Percentiles rank a stretch among this genome's conserved stretches.
Evolutionary conservation across 2,329 filamentous ascomycete species (phyloP).

Genomic region (Xylariaceae sp.): DNA sequence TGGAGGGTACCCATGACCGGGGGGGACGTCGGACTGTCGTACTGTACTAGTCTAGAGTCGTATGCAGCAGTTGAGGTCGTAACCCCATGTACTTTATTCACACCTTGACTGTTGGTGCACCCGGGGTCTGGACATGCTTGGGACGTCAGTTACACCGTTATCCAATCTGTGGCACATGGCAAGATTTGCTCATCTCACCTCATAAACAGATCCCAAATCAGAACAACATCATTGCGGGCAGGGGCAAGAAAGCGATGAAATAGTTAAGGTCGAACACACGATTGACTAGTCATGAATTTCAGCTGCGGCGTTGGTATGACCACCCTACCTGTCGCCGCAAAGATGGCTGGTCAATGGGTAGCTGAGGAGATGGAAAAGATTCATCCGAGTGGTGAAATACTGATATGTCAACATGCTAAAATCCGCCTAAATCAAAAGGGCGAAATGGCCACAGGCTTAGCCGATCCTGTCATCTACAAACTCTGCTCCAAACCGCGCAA

Average conservation of each 20-base stretch:
- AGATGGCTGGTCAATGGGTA: background rate
- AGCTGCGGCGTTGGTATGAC: slow-evolving; percentile 1
- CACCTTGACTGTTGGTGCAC: slow-evolving; percentile 16
- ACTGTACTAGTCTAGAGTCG: slow-evolving; percentile 4
- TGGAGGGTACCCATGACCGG: background rate
- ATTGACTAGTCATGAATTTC: background rate
- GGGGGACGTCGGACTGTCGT: slow-evolving; percentile 8
- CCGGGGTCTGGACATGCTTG: slow-evolving; percentile 24
- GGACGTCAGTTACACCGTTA: slow-evolving; percentile 30
- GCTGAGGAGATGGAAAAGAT: background rate
- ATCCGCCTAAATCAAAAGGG: no score
- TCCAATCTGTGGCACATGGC: slow-evolving; percentile 33
- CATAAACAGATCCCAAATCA: slow-evolving; percentile 29
- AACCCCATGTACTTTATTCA: slow-evolving; percentile 11
- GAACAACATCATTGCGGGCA: slow-evolving; percentile 20
- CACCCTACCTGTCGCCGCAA: slow-evolving; percentile 4
- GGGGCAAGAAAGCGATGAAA: background rate
- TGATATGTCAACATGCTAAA: no score
- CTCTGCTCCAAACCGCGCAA: background rate
- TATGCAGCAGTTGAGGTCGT: slow-evolving; percentile 15
- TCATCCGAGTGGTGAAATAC: background rate
- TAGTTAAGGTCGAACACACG: background rate
- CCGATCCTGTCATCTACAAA: background rate
- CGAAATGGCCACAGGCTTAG: background rate
- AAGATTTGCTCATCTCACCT: slow-evolving; percentile 39